These are phyloP conservation scores for Pholiota molesta DNA, from an alignment of 768 basidiomycete species.

Conservation along the genomic window DNA sequence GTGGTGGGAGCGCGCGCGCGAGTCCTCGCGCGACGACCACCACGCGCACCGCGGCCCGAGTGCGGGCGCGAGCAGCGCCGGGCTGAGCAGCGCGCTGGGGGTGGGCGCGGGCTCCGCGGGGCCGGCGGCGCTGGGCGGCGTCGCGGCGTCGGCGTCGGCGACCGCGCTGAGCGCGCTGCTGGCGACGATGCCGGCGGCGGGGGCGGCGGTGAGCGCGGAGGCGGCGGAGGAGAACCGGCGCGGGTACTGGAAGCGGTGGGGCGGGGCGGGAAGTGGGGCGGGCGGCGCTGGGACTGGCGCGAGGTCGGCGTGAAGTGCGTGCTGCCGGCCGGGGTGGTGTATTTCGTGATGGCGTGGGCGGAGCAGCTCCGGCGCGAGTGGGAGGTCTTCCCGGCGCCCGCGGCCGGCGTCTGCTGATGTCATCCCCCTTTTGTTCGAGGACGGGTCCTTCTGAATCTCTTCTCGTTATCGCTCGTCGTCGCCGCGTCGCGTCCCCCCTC, in stretches of 20 bases:
- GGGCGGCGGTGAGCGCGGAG: background rate
- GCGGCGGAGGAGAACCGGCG: constrained; percentile 11
- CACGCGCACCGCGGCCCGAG: background rate
- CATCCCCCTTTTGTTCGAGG: no score
- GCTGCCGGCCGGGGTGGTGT: constrained; percentile 73
- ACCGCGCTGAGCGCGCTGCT: background rate
- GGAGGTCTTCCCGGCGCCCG: background rate
- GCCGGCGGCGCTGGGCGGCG: background rate
- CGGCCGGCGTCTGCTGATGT: background rate
- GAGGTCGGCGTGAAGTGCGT: constrained; percentile 71
- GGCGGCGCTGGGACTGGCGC: constrained; percentile 81
- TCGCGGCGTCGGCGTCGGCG: background rate
- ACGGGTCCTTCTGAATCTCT: background rate
- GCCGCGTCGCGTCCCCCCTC: background rate
- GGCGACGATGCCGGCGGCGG: background rate
- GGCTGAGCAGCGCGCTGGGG: background rate
- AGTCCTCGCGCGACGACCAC: no score
- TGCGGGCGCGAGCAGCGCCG: background rate
- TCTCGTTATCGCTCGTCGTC: background rate
- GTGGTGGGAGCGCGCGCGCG: constrained; percentile 40
- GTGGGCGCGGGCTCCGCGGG: background rate
- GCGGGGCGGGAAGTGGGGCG: constrained; percentile 55
- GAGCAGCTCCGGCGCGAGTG: constrained; percentile 51
- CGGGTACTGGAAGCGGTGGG: constrained; percentile 40
- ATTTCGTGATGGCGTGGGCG: constrained; percentile 83